Conservation (phyloP, 192 early-diverging fungal species). For the Physocladia obscura region DNA sequence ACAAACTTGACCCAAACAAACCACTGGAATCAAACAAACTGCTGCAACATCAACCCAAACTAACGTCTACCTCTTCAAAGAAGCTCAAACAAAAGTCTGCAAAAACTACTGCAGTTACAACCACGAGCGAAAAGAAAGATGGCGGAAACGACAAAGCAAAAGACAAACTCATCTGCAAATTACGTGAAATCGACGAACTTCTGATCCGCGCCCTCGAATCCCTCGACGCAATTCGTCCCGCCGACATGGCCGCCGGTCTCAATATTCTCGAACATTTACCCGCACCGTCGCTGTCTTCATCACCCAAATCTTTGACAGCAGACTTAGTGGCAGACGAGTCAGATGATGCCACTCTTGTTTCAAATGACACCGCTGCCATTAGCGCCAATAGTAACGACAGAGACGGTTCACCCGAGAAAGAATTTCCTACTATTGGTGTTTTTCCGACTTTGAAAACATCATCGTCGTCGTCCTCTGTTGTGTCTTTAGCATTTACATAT, state of each 20-base stretch:
- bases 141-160: no score
- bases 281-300: no score
- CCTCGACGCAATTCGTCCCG: conserved; percentile 35
- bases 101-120: no score
- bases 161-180: not conserved
- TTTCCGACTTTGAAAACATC: not conserved
- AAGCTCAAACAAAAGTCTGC: no score
- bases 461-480: not conserved
- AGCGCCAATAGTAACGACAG: not conserved
- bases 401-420: no score
- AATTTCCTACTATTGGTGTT: not conserved
- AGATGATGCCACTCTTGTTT: not conserved
- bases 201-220: conserved; percentile 34
- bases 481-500: not conserved
- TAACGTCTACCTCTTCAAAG: no score
- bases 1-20: no score
- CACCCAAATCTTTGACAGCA: not conserved
- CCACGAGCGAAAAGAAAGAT: no score
- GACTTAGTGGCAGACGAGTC: not conserved
- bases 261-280: not conserved
- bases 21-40: no score
- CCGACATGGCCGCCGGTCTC: conserved; percentile 6
- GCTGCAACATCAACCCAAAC: no score
- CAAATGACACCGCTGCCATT: not conserved
- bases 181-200: conserved; percentile 34